Percentiles rank a stretch among this genome's conserved stretches.
These are phyloP conservation scores for Monotropa hypopitys DNA, from an alignment of 179 eudicot species.

Conservation along the genomic window DNA sequence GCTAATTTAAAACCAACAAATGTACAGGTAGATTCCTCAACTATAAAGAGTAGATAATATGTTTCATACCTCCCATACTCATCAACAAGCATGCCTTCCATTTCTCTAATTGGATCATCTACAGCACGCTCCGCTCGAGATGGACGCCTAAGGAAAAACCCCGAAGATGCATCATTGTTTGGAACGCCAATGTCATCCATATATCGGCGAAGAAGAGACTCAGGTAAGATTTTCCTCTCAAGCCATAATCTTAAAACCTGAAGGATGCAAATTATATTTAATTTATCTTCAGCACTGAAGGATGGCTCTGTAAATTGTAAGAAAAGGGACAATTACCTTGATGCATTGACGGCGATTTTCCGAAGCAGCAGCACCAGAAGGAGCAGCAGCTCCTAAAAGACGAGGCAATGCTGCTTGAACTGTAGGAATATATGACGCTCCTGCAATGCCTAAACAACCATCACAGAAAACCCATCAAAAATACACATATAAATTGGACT, in stretches of 20 bases:
- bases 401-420: constrained; percentile 83
- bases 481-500: neutral
- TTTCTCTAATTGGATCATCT: constrained; percentile 94
- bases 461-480: neutral
- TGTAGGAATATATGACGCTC: constrained; percentile 74
- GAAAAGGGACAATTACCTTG: constrained; percentile 40
- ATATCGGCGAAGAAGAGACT: constrained; percentile 58
- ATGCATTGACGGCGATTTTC: constrained; percentile 93
- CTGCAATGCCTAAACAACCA: constrained; percentile 60
- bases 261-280: constrained; percentile 6
- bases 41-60: neutral
- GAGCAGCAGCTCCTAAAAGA: constrained; percentile 88
- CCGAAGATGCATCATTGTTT: constrained; percentile 53
- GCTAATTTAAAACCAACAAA: neutral
- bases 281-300: constrained; percentile 4
- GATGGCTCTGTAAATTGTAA: constrained; percentile 5
- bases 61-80: constrained; percentile 79
- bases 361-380: constrained; percentile 62
- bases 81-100: constrained; percentile 97
- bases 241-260: constrained; percentile 91
- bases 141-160: constrained; percentile 61
- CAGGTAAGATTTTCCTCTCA: constrained; percentile 91
- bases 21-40: neutral
- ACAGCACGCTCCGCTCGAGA: constrained; percentile 76
- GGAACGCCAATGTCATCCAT: constrained; percentile 65